Evolutionary conservation across 2,329 filamentous ascomycete species (phyloP).

Genomic region (Thermoascus crustaceus): DNA sequence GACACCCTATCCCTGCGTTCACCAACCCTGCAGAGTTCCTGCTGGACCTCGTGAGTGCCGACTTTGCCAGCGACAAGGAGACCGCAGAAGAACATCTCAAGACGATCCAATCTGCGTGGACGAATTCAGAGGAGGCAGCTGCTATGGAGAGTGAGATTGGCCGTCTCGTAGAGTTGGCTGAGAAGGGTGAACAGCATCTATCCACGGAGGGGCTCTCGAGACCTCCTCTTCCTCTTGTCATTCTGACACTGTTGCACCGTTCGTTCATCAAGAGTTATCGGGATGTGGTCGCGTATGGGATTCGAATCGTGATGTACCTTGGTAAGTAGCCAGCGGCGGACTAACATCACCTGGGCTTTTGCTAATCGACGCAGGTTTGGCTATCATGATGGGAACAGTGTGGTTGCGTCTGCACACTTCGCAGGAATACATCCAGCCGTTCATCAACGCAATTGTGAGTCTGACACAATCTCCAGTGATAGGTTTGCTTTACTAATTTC

Average conservation of each 20-base stretch:
- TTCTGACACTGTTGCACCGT: constrained; percentile 62
- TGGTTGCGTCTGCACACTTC: constrained; percentile 64
- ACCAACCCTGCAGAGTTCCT: constrained; percentile 75
- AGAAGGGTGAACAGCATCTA: constrained; percentile 19
- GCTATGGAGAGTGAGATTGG: constrained; percentile 22
- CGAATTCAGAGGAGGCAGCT: constrained; percentile 36
- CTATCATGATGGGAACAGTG: constrained; percentile 81
- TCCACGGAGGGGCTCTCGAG: constrained; percentile 15
- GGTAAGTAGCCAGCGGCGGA: constrained; percentile 31
- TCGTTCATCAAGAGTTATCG: constrained; percentile 77
- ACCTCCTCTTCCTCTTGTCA: constrained; percentile 45
- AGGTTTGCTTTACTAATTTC: background rate
- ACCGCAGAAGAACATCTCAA: constrained; percentile 42
- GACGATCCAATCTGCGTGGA: constrained; percentile 50
- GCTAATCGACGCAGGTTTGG: constrained; percentile 45
- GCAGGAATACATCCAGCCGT: constrained; percentile 69
- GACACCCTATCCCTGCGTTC: constrained; percentile 56
- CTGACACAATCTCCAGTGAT: too few relatives aligned
- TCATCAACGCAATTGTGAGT: constrained; percentile 66
- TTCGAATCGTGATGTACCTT: constrained; percentile 74
- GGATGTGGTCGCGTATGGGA: constrained; percentile 75
- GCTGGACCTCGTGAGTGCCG: constrained; percentile 69
- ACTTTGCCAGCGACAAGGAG: constrained; percentile 53
- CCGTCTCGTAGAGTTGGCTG: constrained; percentile 7
- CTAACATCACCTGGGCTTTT: constrained; percentile 3